Base-by-base conservation (phyloP, 1,284 basidiomycete genomes). In the Phaffia rhodozyma region DNA sequence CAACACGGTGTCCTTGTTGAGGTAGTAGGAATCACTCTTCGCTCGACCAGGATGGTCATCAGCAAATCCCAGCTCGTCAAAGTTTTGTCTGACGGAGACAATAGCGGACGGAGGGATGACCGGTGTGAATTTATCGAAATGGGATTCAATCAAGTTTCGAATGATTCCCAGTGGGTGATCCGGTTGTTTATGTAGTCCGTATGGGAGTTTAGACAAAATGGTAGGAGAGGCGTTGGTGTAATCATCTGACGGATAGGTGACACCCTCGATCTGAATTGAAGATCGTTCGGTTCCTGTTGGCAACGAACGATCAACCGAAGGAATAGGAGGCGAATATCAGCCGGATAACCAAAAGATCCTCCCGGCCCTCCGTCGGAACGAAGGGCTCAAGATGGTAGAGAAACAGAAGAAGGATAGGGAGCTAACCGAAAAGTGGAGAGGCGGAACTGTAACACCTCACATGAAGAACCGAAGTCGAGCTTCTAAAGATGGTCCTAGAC, bases 41-140 rank as follows among this genome's bases (percentile, higher is more conserved):
- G 85, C 82, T 63, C 96, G 84, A 1, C 96, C 96, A 1, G 94
- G 93, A 73, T 99, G 96, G 78, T 97, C 91, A 5, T 79, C 72
- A 0, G 94, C 86, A 76, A 99, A 97, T 20, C 90, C 91, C 27
- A 99, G 84, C 69, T 94, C 89, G 76, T 97, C 96, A 75, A 99
- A 99, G 79, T 99, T 99, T 75, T 93, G 84, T 71, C 81, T 80
- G 1, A 92, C 89, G 0, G 90, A 85, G 61, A 98, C 96, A 61
- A 97, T 79, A 0, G 96, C 91, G 0, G 90, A 88, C 62, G 86
- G 79, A 13, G 87, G 84, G 29, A 84, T 71, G 55, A 80, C 71
- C 18, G 75, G 68, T 29, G 82, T 75, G 75, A 86, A 90, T 61
- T 81, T 76, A 18, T 83, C 78, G 70, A 90, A 92, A 70, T 96